phyloP scores from a whole-genome alignment of 2,329 filamentous ascomycete species.

The Akanthomyces uredinophilus region DNA sequence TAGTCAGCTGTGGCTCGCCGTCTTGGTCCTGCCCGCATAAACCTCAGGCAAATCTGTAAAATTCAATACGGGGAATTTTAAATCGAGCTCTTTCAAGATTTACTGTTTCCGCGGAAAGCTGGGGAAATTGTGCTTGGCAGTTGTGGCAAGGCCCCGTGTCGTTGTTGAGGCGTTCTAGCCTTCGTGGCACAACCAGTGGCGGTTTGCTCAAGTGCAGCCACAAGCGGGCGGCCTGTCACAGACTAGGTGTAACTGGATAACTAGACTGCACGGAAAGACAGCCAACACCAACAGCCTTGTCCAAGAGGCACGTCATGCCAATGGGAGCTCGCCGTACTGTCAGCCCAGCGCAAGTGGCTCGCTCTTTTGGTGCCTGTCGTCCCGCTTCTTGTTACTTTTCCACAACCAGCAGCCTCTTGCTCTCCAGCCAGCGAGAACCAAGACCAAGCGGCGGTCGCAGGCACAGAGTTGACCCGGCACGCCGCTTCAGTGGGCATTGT shows the following conservation, averaged over 20 bases:
- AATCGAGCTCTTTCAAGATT: neutral
- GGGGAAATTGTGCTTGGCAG: neutral
- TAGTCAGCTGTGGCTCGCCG: neutral
- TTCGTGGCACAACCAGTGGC: neutral
- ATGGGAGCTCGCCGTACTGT: neutral
- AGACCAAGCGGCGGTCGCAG: neutral
- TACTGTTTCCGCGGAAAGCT: neutral
- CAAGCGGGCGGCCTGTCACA: neutral
- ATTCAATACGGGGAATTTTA: neutral
- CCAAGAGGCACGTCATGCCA: neutral
- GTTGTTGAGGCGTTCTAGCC: slow-evolving; percentile 1
- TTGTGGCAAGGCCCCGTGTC: neutral
- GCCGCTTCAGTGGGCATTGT: slow-evolving; percentile 3
- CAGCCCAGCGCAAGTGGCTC: too few species aligned
- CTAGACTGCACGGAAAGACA: too few species aligned
- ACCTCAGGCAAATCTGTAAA: neutral
- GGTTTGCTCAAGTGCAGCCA: neutral
- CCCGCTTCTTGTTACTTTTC: neutral
- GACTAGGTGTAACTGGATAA: neutral
- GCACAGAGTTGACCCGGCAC: neutral
- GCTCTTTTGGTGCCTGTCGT: neutral
- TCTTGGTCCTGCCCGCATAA: neutral
- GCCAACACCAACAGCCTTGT: neutral
- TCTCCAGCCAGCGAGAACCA: neutral
- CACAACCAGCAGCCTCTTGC: neutral